A percentile compares a stretch with the other conserved stretches of the same genome.
phyloP scores from a whole-genome alignment of 1,284 basidiomycete genomes.

The Austroboletus rostrupii region DNA sequence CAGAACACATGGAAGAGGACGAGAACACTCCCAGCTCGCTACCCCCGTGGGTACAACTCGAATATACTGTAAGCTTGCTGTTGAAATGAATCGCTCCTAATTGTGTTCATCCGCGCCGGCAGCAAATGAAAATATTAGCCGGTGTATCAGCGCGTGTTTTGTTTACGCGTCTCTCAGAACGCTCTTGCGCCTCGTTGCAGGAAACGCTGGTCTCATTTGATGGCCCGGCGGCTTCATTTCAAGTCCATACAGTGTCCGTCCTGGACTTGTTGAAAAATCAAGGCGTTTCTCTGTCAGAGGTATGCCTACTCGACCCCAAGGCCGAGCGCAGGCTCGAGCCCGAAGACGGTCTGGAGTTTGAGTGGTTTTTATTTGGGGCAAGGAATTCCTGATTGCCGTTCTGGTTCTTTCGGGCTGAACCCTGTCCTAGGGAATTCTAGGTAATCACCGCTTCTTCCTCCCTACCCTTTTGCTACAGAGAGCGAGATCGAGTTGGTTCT shows the following conservation, averaged over 20 bases:
- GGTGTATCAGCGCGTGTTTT: conserved; percentile 51
- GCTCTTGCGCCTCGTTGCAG: no score
- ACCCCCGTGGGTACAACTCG: conserved; percentile 64
- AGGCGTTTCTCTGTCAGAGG: conserved; percentile 47
- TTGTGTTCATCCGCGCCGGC: not conserved
- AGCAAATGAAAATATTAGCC: conserved; percentile 85
- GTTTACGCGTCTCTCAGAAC: conserved; percentile 54
- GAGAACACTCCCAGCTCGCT: conserved; percentile 48
- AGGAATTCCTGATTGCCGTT: no score
- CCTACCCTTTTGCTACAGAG: not conserved
- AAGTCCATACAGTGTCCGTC: conserved; percentile 48
- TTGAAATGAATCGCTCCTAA: no score
- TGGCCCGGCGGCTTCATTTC: conserved; percentile 29
- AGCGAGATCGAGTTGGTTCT: not conserved
- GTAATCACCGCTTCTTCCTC: not conserved
- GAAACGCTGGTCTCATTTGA: conserved; percentile 6
- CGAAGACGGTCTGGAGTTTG: conserved; percentile 43
- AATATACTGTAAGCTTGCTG: conserved; percentile 51
- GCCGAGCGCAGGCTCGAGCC: conserved; percentile 35
- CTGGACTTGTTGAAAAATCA: conserved; percentile 41
- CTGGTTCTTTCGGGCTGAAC: not conserved
- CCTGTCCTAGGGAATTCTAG: conserved; percentile 46
- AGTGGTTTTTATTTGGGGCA: conserved; percentile 68
- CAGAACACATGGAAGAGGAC: conserved; percentile 87
- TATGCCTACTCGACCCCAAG: conserved; percentile 65